Conservation (phyloP, 176 grass and related monocot species). For the Urochloa ruziziensis region DNA sequence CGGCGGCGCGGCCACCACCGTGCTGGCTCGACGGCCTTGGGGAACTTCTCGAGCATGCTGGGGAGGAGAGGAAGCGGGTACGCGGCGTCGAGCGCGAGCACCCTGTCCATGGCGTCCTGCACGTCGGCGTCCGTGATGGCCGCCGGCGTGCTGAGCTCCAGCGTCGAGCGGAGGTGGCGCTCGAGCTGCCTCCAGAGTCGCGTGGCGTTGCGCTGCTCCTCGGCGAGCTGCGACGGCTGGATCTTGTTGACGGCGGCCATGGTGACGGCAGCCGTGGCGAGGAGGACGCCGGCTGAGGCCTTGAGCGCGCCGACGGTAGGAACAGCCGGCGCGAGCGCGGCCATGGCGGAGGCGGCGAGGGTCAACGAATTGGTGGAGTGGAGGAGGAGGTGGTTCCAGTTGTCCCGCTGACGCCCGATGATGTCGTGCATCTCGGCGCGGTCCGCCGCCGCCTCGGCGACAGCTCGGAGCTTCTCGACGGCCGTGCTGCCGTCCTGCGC, state of each 20-base stretch:
- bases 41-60: conserved; percentile 63
- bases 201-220: conserved; percentile 65
- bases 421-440: conserved; percentile 68
- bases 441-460: conserved; percentile 53
- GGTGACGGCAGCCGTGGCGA: conserved; percentile 21
- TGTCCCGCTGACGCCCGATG: conserved; percentile 54
- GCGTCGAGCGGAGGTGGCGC: conserved; percentile 18
- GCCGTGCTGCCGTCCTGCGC: not conserved
- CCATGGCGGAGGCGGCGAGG: conserved; percentile 43
- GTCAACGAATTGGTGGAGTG: conserved; percentile 57
- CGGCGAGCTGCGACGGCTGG: conserved; percentile 70
- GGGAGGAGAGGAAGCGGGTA: conserved; percentile 52
- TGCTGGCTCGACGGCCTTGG: conserved; percentile 34
- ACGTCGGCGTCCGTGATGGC: not conserved
- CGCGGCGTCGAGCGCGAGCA: conserved; percentile 51
- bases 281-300: conserved; percentile 20
- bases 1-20: conserved; percentile 49
- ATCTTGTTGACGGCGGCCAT: conserved; percentile 51
- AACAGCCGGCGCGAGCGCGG: conserved; percentile 32
- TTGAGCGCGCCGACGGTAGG: conserved; percentile 12
- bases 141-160: not conserved
- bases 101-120: conserved; percentile 1
- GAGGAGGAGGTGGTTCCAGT: conserved; percentile 79
- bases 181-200: conserved; percentile 49
- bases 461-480: conserved; percentile 37